Conservation (phyloP, 2,329 filamentous ascomycete genomes). For the Pseudogymnoascus sp. region DNA sequence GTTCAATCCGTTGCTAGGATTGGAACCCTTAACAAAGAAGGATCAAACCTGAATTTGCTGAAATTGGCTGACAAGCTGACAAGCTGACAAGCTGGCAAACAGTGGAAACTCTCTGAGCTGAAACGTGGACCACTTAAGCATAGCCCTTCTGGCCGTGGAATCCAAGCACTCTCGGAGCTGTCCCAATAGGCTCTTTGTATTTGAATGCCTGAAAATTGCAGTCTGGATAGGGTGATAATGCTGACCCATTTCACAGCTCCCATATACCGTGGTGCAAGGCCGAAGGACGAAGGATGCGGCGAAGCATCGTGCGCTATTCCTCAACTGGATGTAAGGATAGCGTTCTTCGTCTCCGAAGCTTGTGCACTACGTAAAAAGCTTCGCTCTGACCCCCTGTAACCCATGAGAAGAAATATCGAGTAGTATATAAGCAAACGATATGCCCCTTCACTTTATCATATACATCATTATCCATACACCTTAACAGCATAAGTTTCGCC, state of each 20-base stretch:
- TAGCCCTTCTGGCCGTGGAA: not conserved
- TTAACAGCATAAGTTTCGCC: not conserved
- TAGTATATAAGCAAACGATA: not conserved
- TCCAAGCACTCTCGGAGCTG: not conserved
- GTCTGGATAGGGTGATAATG: not conserved
- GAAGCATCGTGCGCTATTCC: not conserved
- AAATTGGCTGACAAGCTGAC: not conserved
- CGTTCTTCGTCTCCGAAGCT: not conserved
- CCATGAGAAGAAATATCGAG: not conserved
- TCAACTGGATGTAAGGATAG: not conserved
- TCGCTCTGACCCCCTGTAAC: not conserved
- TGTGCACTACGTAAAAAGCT: not conserved
- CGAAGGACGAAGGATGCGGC: not conserved
- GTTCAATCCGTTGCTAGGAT: not conserved
- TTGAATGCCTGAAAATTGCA: not conserved
- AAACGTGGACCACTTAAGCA: not conserved
- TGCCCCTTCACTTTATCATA: not conserved
- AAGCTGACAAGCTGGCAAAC: not conserved
- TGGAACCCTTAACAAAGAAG: not conserved
- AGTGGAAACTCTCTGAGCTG: not conserved
- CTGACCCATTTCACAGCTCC: not conserved
- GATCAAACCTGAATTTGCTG: not conserved
- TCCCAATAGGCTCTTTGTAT: not conserved
- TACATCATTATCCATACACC: not conserved
- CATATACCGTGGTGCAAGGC: not conserved